Conservation (phyloP, 345 rosid genomes). For the Eutrema japonicum region DNA sequence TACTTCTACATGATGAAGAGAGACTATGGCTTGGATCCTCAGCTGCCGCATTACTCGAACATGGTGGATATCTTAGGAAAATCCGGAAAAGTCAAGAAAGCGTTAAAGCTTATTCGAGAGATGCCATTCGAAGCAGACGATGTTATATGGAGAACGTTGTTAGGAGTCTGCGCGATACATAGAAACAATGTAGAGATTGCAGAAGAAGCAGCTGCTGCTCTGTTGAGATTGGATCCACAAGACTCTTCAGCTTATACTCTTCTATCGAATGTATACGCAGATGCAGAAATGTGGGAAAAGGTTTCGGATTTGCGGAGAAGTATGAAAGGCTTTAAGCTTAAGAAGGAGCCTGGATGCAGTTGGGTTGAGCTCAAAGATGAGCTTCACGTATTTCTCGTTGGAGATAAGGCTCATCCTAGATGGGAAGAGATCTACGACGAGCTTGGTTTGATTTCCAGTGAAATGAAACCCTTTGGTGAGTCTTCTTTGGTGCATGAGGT, state of each 20-base stretch:
- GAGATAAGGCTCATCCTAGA: conserved; percentile 72
- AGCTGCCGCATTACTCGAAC: conserved; percentile 82
- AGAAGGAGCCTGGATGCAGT: conserved; percentile 96
- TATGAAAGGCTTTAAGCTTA: conserved; percentile 67
- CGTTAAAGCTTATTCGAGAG: conserved; percentile 58
- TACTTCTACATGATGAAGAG: conserved; percentile 71
- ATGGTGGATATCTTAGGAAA: conserved; percentile 93
- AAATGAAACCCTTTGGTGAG: conserved; percentile 54
- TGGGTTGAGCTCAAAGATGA: conserved; percentile 88
- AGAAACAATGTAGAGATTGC: conserved; percentile 75
- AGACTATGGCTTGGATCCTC: conserved; percentile 68
- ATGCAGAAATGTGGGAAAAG: conserved; percentile 87
- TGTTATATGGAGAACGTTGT: conserved; percentile 83
- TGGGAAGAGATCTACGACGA: conserved; percentile 61
- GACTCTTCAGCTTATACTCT: conserved; percentile 85
- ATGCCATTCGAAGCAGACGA: conserved; percentile 89
- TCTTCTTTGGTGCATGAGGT: conserved; percentile 21
- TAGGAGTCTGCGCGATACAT: conserved; percentile 72
- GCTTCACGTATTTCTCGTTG: conserved; percentile 70
- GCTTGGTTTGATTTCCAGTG: conserved; percentile 57
- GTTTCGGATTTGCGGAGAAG: conserved; percentile 67
- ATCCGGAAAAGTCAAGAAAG: conserved; percentile 64
- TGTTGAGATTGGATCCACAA: conserved; percentile 70
- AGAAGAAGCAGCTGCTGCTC: conserved; percentile 59
- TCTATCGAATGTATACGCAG: conserved; percentile 81